Conservation (phyloP, 805 yeast genomes). For the Ogataea degrootiae region DNA sequence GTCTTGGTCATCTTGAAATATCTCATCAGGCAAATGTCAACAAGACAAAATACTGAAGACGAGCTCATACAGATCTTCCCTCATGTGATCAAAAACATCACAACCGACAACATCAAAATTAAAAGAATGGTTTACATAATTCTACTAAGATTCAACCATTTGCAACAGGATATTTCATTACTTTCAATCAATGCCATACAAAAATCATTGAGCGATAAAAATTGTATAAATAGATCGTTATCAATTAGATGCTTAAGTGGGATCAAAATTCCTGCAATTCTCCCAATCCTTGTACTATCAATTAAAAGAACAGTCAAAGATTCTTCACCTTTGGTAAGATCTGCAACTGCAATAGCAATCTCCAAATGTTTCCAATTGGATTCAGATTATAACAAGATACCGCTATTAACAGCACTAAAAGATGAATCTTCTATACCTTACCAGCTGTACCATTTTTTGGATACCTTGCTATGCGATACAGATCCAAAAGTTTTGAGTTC, state of each 20-base stretch:
- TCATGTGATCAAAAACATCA: slow-evolving; percentile 83
- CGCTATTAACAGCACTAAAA: slow-evolving; percentile 6
- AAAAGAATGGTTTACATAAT: slow-evolving; percentile 75
- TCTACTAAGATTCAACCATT: slow-evolving; percentile 69
- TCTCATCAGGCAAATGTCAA: slow-evolving; percentile 41
- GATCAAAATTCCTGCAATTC: slow-evolving; percentile 74
- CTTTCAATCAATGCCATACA: slow-evolving; percentile 90
- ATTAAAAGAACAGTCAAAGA: slow-evolving; percentile 67
- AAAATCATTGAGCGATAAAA: slow-evolving; percentile 67
- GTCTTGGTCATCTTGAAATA: slow-evolving; percentile 55
- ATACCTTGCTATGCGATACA: slow-evolving; percentile 56
- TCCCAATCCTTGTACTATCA: slow-evolving; percentile 72
- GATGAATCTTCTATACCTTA: slow-evolving; percentile 36
- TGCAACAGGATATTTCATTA: slow-evolving; percentile 85
- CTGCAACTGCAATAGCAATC: slow-evolving; percentile 74
- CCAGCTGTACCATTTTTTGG: slow-evolving; percentile 47
- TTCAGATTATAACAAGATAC: slow-evolving; percentile 17
- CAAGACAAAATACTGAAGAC: slow-evolving; percentile 23
- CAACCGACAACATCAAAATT: slow-evolving; percentile 58
- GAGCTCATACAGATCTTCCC: slow-evolving; percentile 59
- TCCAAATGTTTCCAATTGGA: slow-evolving; percentile 47
- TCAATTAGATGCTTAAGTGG: slow-evolving; percentile 79
- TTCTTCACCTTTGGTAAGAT: slow-evolving; percentile 70
- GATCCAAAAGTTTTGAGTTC: slow-evolving; percentile 65
- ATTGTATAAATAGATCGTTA: slow-evolving; percentile 62